Base-by-base conservation (phyloP, 805 yeast species). In the Kodamaea lidongshanica region DNA sequence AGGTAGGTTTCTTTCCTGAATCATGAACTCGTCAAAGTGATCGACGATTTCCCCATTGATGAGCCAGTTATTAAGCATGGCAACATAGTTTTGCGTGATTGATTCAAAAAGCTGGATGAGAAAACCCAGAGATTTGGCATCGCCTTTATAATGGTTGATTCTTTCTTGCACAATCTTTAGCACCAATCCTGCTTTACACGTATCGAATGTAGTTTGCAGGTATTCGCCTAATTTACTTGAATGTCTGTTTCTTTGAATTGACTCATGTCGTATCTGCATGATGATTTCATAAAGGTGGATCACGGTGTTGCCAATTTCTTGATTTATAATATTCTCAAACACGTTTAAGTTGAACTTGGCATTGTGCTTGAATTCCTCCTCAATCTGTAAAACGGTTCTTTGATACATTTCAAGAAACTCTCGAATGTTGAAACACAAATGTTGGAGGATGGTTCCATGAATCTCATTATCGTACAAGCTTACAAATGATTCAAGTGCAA, bases 31-130 rank as follows among this genome's bases (percentile, higher is more conserved):
- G 22, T 78, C 75, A 47, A 74, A 76, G 1, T 84, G 85, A 44
- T 92, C 98, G 39, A 73, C 68, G 7, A 92, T 62, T 5, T 63
- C 60, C 0, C 98, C 98, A 27, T 67, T 58, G 4, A 69, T 65
- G 11, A 89, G 63, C 98, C 98, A 92, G n/a, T 59, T 50, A 41
- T 81, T 77, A 7, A 92, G 60, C 76, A 82, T 80, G 1, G 42
- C 41, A 12, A 84, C 61, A 45, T 85, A 92, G 23, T 74, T 74
- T 18, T 39, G 45, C 20, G 94, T 75, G 1, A 86, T 72, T 9
- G 65, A 65, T 26, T 70, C 70, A 29, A 81, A 72, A 2, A 89
- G 43, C 4, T 46, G 43, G 1, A 58, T 48, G 23, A 85, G 57
- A 40, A 84, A 76, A 4, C 62, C 61, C 21, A 59, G 58, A 0